Evolutionary conservation across 1,284 basidiomycete genomes (phyloP).

Genomic region (Somion occarium): DNA sequence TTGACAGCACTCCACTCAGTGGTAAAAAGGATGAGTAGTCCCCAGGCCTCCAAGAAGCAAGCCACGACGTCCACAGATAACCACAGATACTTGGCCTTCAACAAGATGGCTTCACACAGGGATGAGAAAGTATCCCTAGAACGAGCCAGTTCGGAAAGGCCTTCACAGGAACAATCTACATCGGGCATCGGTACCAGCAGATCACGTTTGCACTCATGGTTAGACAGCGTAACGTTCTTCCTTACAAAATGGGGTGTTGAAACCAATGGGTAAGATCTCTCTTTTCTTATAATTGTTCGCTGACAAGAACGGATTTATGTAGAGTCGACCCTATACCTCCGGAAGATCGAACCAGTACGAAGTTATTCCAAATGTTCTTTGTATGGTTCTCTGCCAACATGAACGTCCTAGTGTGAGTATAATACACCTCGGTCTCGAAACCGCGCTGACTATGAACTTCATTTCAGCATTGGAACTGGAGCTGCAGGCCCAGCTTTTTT

Average conservation of each 20-base stretch:
- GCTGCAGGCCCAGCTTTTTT: constrained; percentile 57
- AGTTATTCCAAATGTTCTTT: constrained; percentile 36
- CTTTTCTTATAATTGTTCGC: constrained; percentile 23
- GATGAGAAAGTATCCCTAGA: neutral
- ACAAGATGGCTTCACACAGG: neutral
- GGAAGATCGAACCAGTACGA: constrained; percentile 29
- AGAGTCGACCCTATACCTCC: constrained; percentile 32
- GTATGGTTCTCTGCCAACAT: constrained; percentile 47
- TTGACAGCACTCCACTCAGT: too few relatives aligned
- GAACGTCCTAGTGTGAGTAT: constrained; percentile 50
- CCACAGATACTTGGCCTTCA: too few relatives aligned
- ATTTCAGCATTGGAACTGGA: constrained; percentile 45
- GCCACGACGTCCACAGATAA: too few relatives aligned
- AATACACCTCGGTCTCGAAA: neutral
- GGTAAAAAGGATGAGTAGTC: too few relatives aligned
- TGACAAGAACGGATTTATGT: neutral
- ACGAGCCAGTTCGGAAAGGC: neutral
- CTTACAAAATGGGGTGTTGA: constrained; percentile 25
- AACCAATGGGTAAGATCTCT: constrained; percentile 24
- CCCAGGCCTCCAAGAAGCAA: too few relatives aligned
- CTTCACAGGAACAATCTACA: too few relatives aligned
- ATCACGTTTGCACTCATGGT: constrained; percentile 10
- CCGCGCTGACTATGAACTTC: neutral
- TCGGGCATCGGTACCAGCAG: too few relatives aligned
- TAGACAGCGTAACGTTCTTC: constrained; percentile 18